Evolutionary conservation across 2,329 filamentous ascomycete species (phyloP).

Genomic region (Pestalotiopsis sp.): DNA sequence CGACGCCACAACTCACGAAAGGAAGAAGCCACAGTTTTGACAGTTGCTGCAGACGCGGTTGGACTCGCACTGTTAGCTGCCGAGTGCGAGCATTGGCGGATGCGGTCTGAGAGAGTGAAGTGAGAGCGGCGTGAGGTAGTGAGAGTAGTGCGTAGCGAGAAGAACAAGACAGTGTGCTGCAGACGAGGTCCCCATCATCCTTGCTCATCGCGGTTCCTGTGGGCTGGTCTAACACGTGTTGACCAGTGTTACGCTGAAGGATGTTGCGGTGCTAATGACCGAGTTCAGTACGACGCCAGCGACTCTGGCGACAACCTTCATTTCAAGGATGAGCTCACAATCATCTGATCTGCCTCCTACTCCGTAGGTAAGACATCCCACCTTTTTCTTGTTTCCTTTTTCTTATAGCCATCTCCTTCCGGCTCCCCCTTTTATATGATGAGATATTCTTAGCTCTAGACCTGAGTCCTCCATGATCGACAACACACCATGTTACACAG

Average conservation of each 20-base stretch:
- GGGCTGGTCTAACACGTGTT: not conserved
- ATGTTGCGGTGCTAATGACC: not conserved
- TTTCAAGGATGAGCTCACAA: not conserved
- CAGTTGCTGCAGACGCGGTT: slow-evolving; percentile 11
- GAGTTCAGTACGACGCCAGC: not conserved
- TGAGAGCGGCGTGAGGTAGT: slow-evolving; percentile 14
- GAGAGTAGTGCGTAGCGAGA: slow-evolving; percentile 15
- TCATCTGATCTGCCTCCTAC: not conserved
- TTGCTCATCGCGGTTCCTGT: slow-evolving; percentile 2
- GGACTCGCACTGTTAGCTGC: not conserved
- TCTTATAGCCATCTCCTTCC: not conserved
- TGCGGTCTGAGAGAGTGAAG: slow-evolving; percentile 10
- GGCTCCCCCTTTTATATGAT: slow-evolving; percentile 10
- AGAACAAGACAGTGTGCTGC: slow-evolving; percentile 19
- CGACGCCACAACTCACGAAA: slow-evolving; percentile 7
- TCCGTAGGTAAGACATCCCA: not conserved
- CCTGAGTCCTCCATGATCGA: slow-evolving; percentile 17
- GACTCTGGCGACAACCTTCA: not conserved
- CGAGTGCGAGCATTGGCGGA: slow-evolving; percentile 1
- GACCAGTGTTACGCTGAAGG: not conserved
- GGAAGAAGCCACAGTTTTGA: not conserved
- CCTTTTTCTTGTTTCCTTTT: not conserved
- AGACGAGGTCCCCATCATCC: slow-evolving; percentile 10
- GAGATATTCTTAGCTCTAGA: slow-evolving; percentile 19
- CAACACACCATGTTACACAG: slow-evolving; percentile 19